A percentile compares a stretch with the other conserved stretches of the same genome.
phyloP scores from a whole-genome alignment of 176 grass and related monocot species.

The Metroxylon sagu region DNA sequence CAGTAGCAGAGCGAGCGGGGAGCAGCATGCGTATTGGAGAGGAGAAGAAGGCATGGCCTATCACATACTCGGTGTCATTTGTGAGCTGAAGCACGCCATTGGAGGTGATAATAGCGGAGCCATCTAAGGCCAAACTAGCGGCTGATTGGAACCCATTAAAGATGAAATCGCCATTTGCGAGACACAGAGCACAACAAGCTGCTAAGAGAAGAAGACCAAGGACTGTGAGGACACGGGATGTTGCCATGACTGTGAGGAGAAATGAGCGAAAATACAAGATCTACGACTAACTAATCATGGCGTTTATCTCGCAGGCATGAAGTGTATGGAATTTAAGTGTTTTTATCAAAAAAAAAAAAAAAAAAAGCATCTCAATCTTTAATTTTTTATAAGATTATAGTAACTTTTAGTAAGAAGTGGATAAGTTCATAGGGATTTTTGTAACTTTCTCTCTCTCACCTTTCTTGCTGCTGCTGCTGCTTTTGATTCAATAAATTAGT shows the following conservation, averaged over 20 bases:
- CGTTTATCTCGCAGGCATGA: no score
- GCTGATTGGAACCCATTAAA: conserved; percentile 7
- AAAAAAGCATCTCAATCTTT: no score
- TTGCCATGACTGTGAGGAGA: neutral
- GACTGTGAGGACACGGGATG: neutral
- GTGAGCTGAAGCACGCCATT: conserved; percentile 14
- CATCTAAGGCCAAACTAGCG: neutral
- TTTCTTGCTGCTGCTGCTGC: no score
- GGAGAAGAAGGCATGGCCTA: conserved; percentile 6
- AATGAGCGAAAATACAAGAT: no score
- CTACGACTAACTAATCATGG: no score
- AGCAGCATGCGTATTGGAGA: neutral
- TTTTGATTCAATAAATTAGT: no score
- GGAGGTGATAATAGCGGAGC: neutral
- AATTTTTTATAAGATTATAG: no score
- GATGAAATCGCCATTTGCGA: neutral
- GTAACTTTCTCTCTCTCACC: no score
- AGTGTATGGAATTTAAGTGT: no score
- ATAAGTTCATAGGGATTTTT: no score
- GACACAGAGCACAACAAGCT: neutral
- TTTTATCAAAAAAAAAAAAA: no score
- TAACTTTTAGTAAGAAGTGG: no score
- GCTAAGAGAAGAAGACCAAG: neutral
- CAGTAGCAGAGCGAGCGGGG: neutral
- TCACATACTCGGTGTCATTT: neutral